A percentile compares a stretch with the other conserved stretches of the same genome.
Conservation (phyloP, 257 asterid species). For the Coffea eugenioides region DNA sequence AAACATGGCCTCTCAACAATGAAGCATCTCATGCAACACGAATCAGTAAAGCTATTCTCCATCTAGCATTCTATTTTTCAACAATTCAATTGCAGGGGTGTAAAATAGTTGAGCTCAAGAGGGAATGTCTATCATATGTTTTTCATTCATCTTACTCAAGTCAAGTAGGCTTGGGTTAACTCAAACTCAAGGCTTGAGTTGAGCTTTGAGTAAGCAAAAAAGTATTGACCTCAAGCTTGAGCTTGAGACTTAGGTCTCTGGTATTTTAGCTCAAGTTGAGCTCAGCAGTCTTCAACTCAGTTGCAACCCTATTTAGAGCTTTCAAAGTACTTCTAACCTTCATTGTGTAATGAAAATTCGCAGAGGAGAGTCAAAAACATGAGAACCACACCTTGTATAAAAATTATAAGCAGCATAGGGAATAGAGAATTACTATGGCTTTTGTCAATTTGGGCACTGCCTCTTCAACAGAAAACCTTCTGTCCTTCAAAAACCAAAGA, state of each 20-base stretch:
- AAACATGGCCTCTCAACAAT: background rate
- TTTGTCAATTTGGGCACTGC: constrained; percentile 72
- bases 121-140: no score
- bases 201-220: no score
- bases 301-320: background rate
- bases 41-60: background rate
- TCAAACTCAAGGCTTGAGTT: no score
- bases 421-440: constrained; percentile 62
- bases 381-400: background rate
- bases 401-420: constrained; percentile 5
- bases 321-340: background rate
- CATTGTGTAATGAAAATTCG: background rate
- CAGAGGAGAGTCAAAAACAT: background rate
- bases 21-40: background rate
- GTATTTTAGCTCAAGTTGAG: no score
- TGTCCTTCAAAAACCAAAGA: constrained; percentile 86
- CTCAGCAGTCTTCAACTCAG: no score
- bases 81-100: no score
- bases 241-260: no score
- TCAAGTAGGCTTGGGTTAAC: no score
- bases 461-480: constrained; percentile 68
- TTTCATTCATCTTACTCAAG: no score
- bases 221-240: no score
- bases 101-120: no score
- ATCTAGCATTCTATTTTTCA: background rate